Conservation (phyloP, 2,329 filamentous ascomycete species). For the Apiospora phragmitis region DNA sequence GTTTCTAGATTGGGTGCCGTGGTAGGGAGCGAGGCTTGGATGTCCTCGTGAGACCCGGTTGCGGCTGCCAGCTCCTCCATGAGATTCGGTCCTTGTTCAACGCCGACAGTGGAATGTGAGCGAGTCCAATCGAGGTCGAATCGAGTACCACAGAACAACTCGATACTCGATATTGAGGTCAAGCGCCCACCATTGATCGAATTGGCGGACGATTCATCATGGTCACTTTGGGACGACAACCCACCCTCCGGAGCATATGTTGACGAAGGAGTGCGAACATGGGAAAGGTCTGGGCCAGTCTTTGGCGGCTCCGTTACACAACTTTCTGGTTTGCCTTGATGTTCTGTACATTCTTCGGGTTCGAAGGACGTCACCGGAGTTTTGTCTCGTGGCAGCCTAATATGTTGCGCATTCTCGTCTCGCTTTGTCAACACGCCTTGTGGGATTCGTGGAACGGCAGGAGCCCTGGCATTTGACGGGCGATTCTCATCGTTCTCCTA, state of each 20-base stretch:
- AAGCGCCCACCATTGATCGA: background rate
- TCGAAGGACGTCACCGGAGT: background rate
- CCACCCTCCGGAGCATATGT: background rate
- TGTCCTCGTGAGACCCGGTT: background rate
- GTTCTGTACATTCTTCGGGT: background rate
- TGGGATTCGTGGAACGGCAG: background rate
- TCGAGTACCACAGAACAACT: background rate
- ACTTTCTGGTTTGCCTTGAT: background rate
- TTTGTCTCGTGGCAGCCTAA: background rate
- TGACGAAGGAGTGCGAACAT: background rate
- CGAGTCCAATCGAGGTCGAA: background rate
- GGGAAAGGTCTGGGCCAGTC: background rate
- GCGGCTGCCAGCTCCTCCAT: background rate
- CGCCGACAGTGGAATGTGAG: background rate
- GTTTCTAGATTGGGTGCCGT: background rate
- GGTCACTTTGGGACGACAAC: background rate
- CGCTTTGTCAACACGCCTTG: background rate
- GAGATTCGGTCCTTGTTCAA: background rate
- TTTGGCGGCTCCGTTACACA: background rate
- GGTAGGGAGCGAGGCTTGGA: background rate
- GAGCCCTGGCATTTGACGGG: background rate
- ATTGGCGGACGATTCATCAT: background rate
- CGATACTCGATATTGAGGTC: background rate
- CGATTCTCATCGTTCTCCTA: conserved; percentile 22
- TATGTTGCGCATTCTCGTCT: conserved; percentile 5